phyloP scores from a whole-genome alignment of 2,329 filamentous ascomycete genomes.

The Aspergillus pseudonomiae region DNA sequence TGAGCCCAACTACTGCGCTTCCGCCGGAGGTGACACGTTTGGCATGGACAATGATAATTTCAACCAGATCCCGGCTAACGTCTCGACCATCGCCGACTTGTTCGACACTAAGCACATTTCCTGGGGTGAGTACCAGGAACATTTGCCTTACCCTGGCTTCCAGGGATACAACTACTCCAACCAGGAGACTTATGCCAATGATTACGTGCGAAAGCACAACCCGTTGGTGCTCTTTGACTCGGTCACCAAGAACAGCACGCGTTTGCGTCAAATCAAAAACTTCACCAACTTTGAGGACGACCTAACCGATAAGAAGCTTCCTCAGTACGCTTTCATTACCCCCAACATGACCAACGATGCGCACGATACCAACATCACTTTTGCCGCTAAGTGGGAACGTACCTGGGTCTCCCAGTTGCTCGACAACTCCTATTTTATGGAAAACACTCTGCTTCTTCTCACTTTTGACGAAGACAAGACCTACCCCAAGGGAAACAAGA shows the following conservation, averaged over 20 bases:
- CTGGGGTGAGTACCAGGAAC: conserved; percentile 77
- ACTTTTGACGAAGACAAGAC: conserved; percentile 80
- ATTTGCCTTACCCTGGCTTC: conserved; percentile 75
- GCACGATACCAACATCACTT: conserved; percentile 72
- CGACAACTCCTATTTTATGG: conserved; percentile 69
- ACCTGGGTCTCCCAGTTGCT: conserved; percentile 72
- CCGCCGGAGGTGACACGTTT: conserved; percentile 71
- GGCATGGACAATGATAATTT: conserved; percentile 71
- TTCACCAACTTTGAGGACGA: conserved; percentile 70
- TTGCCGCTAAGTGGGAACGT: conserved; percentile 69
- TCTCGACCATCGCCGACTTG: conserved; percentile 70
- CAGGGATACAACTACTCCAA: conserved; percentile 66
- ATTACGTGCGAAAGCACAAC: conserved; percentile 85
- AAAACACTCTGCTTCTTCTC: conserved; percentile 73
- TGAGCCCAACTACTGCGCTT: conserved; percentile 74
- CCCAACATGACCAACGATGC: conserved; percentile 66
- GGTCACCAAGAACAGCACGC: conserved; percentile 60
- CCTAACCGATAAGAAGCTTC: conserved; percentile 63
- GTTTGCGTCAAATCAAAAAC: conserved; percentile 74
- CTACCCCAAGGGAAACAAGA: conserved; percentile 67
- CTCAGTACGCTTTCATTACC: conserved; percentile 65
- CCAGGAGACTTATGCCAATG: conserved; percentile 61
- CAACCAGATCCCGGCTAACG: conserved; percentile 59
- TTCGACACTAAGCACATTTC: conserved; percentile 66
- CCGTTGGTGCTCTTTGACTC: conserved; percentile 67